Percentiles rank a stretch among this genome's conserved stretches.
Conservation (phyloP, 345 rosid genomes). For the Microcos paniculata region DNA sequence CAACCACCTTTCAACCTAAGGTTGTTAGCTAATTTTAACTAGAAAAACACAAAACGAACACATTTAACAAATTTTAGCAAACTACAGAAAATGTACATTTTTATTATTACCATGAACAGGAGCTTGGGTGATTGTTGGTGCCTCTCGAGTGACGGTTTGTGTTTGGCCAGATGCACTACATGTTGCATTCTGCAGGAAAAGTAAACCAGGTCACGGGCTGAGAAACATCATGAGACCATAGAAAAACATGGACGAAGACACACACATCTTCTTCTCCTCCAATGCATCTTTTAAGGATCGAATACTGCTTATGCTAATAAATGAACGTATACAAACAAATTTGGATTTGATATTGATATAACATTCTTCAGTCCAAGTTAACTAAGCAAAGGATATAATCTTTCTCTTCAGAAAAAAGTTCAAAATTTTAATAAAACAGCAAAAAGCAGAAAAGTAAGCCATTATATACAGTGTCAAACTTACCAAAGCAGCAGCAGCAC, state of each 20-base stretch:
- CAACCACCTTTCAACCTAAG: neutral
- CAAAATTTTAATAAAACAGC: neutral
- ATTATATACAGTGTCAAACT: neutral
- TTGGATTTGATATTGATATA: neutral
- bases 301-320: neutral
- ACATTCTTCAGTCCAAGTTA: neutral
- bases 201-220: neutral
- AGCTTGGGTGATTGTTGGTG: constrained; percentile 86
- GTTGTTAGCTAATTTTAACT: neutral
- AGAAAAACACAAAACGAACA: neutral
- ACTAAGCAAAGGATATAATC: neutral
- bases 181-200: constrained; percentile 53
- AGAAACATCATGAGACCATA: constrained; percentile 1
- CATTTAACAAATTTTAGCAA: neutral
- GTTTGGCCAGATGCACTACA: constrained; percentile 80
- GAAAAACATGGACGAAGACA: too few relatives aligned
- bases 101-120: constrained; percentile 66
- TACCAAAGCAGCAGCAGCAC: constrained; percentile 37
- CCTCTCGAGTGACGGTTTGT: constrained; percentile 70
- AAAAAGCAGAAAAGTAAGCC: neutral
- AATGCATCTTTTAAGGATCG: neutral
- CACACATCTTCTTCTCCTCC: neutral
- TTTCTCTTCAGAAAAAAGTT: neutral
- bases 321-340: neutral
- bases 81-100: neutral